Percentiles rank a stretch among this genome's conserved stretches.
Evolutionary conservation across 352 stramenopile genomes (phyloP).

Genomic region (Globisporangium megalacanthum): DNA sequence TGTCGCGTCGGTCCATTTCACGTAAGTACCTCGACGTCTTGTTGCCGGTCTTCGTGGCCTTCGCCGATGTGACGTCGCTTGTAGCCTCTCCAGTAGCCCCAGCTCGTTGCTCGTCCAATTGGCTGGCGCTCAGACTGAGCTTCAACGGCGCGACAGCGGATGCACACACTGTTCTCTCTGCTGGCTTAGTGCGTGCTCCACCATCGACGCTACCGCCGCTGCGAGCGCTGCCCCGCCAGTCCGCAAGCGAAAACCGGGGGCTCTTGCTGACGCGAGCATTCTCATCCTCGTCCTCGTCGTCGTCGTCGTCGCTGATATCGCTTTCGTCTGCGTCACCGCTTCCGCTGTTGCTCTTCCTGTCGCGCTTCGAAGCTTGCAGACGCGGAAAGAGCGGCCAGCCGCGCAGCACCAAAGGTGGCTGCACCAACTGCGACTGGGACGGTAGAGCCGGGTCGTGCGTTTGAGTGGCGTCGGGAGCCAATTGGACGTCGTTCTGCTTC

Average conservation of each 20-base stretch:
- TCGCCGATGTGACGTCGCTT: conserved; percentile 21
- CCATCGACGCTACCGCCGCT: neutral
- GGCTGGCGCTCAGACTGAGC: neutral
- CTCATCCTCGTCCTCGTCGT: conserved; percentile 32
- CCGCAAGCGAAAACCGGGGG: neutral
- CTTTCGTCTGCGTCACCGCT: neutral
- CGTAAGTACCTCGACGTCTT: conserved; percentile 31
- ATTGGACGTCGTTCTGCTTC: too few species aligned
- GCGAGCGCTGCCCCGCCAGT: neutral
- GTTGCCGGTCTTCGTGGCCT: conserved; percentile 11
- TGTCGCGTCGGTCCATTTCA: too few species aligned
- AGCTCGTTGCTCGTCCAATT: neutral
- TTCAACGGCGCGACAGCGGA: neutral
- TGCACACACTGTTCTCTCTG: neutral
- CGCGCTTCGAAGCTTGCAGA: neutral
- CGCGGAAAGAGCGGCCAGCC: neutral
- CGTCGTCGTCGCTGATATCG: conserved; percentile 17
- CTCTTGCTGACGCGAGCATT: conserved; percentile 13
- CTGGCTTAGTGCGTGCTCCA: neutral
- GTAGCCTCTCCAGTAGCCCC: too few species aligned
- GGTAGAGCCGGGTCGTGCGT: too few species aligned
- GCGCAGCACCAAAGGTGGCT: neutral
- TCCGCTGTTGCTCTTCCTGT: conserved; percentile 1
- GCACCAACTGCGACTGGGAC: neutral
- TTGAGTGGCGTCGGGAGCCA: too few species aligned